These are phyloP conservation scores for Tubosaeta sp. DNA, from an alignment of 768 basidiomycete species.

Conservation along the genomic window DNA sequence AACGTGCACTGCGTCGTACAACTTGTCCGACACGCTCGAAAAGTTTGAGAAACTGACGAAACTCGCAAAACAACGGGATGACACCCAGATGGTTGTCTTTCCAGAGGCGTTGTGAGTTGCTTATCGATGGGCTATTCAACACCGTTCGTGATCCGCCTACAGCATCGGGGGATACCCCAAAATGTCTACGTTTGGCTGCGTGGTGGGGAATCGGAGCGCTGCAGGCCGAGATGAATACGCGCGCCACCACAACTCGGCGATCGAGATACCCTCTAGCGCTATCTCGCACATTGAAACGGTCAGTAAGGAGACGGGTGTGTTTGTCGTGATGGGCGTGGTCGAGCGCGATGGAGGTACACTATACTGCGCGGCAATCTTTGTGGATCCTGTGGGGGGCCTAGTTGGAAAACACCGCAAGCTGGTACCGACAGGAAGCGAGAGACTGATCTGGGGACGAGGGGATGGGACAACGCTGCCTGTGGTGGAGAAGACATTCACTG, in stretches of 20 bases:
- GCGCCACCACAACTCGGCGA: conserved; percentile 49
- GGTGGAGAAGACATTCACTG: conserved; percentile 36
- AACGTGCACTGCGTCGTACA: conserved; percentile 44
- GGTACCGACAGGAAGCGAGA: conserved; percentile 56
- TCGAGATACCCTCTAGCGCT: conserved; percentile 52
- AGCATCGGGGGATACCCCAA: conserved; percentile 62
- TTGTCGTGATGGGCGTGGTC: conserved; percentile 57
- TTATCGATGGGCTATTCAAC: neutral
- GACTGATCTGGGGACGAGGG: conserved; percentile 61
- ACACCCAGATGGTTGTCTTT: conserved; percentile 47
- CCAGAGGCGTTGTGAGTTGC: conserved; percentile 53
- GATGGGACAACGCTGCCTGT: conserved; percentile 53
- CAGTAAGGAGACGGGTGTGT: conserved; percentile 45
- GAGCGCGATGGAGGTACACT: conserved; percentile 57
- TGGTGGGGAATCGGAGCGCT: conserved; percentile 45
- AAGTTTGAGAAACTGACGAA: conserved; percentile 46
- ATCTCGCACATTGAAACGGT: conserved; percentile 45
- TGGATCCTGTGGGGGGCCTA: conserved; percentile 47
- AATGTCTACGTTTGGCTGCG: conserved; percentile 40
- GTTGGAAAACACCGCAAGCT: conserved; percentile 64
- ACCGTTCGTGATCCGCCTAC: neutral
- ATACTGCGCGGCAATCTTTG: conserved; percentile 57
- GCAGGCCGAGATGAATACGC: conserved; percentile 58
- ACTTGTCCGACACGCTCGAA: conserved; percentile 41
- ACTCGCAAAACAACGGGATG: conserved; percentile 44